Conservation (phyloP, 2,329 filamentous ascomycete species). For the Sphaerulina musiva region DNA sequence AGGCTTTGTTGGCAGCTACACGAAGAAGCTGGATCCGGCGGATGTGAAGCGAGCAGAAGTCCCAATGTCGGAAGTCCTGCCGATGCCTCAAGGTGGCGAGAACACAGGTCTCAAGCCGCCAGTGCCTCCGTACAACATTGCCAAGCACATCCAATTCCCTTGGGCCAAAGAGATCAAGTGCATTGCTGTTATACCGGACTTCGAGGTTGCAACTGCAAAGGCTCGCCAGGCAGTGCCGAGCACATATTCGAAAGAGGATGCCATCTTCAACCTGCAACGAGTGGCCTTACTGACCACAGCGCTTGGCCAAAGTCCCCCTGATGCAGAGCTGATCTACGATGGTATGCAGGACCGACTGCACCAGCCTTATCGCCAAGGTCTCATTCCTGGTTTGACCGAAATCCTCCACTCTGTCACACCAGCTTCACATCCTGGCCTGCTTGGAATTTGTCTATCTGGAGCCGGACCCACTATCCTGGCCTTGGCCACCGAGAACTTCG, state of each 20-base stretch:
- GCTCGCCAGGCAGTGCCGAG: constrained; percentile 79
- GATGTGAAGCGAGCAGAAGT: constrained; percentile 90
- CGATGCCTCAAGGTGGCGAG: constrained; percentile 78
- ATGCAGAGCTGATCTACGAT: constrained; percentile 89
- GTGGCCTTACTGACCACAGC: constrained; percentile 86
- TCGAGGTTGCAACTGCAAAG: constrained; percentile 89
- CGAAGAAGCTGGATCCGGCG: constrained; percentile 83
- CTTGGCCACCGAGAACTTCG: constrained; percentile 83
- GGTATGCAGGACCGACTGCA: constrained; percentile 99
- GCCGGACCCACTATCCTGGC: constrained; percentile 93
- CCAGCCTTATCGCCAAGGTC: constrained; percentile 84
- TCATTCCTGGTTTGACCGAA: constrained; percentile 86
- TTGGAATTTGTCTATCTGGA: constrained; percentile 91
- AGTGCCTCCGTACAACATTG: constrained; percentile 83
- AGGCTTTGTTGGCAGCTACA: constrained; percentile 92
- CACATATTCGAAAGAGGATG: constrained; percentile 71
- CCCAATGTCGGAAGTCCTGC: constrained; percentile 86
- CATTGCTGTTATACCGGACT: constrained; percentile 90
- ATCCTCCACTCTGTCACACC: constrained; percentile 90
- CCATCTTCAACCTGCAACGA: constrained; percentile 93
- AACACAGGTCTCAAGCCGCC: constrained; percentile 85
- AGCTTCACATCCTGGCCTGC: constrained; percentile 73
- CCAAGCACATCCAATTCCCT: constrained; percentile 90
- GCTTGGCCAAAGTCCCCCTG: constrained; percentile 79
- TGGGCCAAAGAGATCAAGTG: constrained; percentile 96